Percentiles rank a stretch among this genome's conserved stretches.
phyloP scores from a whole-genome alignment of 2,329 filamentous ascomycete species.

The Fonsecaea monophora region DNA sequence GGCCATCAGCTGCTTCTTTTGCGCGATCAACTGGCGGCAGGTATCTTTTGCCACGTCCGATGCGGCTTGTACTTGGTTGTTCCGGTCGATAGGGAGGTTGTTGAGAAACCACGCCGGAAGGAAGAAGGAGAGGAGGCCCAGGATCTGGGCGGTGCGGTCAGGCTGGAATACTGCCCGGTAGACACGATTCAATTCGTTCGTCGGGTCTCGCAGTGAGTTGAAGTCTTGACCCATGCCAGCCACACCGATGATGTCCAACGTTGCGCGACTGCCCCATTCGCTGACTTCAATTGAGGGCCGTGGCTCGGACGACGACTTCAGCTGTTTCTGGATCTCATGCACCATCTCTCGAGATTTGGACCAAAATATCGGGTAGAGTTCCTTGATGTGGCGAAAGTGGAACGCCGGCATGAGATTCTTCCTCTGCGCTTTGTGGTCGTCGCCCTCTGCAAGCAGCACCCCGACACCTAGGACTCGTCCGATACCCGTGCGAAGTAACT shows the following conservation, averaged over 20 bases:
- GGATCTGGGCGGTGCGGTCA: constrained; percentile 58
- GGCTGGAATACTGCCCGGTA: constrained; percentile 66
- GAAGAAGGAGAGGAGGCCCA: constrained; percentile 67
- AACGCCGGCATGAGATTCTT: constrained; percentile 84
- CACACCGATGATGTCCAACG: constrained; percentile 76
- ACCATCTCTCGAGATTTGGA: constrained; percentile 73
- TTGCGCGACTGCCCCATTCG: constrained; percentile 70
- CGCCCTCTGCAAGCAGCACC: constrained; percentile 80
- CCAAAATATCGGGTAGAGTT: constrained; percentile 87
- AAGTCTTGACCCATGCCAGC: constrained; percentile 77
- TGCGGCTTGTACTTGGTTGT: constrained; percentile 67
- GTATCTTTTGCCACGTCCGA: constrained; percentile 66
- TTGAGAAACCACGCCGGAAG: constrained; percentile 68
- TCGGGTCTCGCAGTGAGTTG: constrained; percentile 66
- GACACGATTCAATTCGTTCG: constrained; percentile 64
- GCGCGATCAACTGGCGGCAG: constrained; percentile 71
- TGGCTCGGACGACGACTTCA: constrained; percentile 38
- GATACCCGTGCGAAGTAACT: constrained; percentile 51
- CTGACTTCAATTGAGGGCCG: constrained; percentile 62
- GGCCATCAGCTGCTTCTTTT: constrained; percentile 68
- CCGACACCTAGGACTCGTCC: constrained; percentile 51
- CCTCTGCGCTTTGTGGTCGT: constrained; percentile 80
- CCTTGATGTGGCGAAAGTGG: constrained; percentile 82
- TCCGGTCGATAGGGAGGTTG: constrained; percentile 72
- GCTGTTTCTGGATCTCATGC: constrained; percentile 61